Conservation (phyloP, 106 monocot species). For the Dendrobium nobile region DNA sequence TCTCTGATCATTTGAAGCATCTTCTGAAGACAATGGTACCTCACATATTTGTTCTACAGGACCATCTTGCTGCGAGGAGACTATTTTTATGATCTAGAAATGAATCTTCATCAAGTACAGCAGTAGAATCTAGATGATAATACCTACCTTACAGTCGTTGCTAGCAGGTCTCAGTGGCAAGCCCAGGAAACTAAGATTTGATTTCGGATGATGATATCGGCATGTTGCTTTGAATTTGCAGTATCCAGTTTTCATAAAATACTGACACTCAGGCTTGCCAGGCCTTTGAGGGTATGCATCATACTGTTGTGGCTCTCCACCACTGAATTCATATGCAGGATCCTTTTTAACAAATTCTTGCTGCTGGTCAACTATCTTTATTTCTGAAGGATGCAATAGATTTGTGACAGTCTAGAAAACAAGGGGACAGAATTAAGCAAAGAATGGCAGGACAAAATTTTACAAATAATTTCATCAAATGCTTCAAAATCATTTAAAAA, state of each 20-base stretch:
- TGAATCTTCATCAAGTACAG: constrained; percentile 9
- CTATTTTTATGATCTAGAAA: constrained; percentile 5
- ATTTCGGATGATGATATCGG: not conserved
- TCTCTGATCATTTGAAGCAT: constrained; percentile 18
- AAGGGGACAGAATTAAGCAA: not conserved
- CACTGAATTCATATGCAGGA: not conserved
- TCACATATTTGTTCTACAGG: not conserved
- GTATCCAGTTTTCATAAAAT: constrained; percentile 1
- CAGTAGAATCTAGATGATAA: constrained; percentile 51
- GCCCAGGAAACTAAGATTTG: not conserved
- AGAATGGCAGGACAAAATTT: no score
- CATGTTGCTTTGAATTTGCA: not conserved
- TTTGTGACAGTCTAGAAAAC: not conserved
- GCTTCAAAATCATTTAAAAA: no score
- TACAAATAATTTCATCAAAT: no score
- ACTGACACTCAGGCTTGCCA: not conserved
- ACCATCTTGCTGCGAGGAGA: constrained; percentile 6
- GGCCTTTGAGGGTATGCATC: constrained; percentile 1
- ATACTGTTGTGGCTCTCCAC: not conserved
- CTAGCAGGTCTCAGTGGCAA: constrained; percentile 32
- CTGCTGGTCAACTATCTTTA: not conserved
- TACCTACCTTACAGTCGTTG: constrained; percentile 34
- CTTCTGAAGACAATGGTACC: constrained; percentile 15
- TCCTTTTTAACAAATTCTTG: not conserved
- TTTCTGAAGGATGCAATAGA: not conserved